These are phyloP conservation scores for Pugionium cornutum DNA, from an alignment of 345 rosid species.

Conservation along the genomic window DNA sequence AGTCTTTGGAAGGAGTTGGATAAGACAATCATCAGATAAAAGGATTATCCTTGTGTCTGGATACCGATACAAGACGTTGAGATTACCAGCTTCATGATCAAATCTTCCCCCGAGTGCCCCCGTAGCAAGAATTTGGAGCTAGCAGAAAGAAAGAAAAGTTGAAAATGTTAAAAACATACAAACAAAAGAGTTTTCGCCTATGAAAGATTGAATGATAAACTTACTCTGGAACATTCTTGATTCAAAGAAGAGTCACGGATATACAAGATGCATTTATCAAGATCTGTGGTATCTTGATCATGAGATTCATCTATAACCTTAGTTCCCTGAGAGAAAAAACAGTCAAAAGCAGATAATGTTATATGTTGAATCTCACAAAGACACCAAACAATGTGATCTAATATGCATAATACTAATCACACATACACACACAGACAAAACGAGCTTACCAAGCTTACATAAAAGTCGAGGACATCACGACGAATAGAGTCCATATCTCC, in stretches of 20 bases:
- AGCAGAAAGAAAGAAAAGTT: background rate
- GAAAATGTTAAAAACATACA: background rate
- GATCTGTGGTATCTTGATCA: slow-evolving; percentile 97
- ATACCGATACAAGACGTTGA: slow-evolving; percentile 70
- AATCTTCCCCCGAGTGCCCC: slow-evolving; percentile 98
- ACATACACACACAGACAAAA: background rate
- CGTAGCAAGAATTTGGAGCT: slow-evolving; percentile 84
- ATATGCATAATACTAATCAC: background rate
- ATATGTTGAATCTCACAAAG: background rate
- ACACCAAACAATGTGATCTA: background rate
- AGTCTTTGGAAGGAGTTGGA: slow-evolving; percentile 72
- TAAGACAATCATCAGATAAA: slow-evolving; percentile 74
- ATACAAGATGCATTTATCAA: slow-evolving; percentile 72
- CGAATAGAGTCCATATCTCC: slow-evolving; percentile 98
- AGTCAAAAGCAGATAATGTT: slow-evolving; percentile 13
- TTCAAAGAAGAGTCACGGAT: slow-evolving; percentile 51
- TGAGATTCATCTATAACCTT: slow-evolving; percentile 70
- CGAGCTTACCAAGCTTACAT: slow-evolving; percentile 53
- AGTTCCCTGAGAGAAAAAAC: slow-evolving; percentile 61
- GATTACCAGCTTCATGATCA: slow-evolving; percentile 92
- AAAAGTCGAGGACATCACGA: slow-evolving; percentile 63
- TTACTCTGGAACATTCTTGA: slow-evolving; percentile 55
- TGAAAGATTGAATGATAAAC: slow-evolving; percentile 20
- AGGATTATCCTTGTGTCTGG: slow-evolving; percentile 59
- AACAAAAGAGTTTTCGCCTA: background rate